phyloP scores from a whole-genome alignment of 139 green algal genomes.

The Zygnema cylindricum region DNA sequence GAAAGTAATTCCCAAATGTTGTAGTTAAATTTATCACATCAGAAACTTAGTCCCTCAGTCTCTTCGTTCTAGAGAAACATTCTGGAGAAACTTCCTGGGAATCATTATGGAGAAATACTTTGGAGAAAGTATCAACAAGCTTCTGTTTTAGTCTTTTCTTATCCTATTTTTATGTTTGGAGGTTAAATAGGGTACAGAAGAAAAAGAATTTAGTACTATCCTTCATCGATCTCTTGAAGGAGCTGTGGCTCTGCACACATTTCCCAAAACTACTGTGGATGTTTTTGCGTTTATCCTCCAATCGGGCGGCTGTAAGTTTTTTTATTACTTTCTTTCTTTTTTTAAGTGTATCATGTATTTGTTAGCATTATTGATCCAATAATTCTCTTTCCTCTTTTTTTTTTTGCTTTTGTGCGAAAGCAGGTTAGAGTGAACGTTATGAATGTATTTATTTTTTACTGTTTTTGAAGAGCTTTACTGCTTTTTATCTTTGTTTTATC shows the following conservation, averaged over 20 bases:
- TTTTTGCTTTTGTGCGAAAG: neutral
- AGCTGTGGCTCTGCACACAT: slow-evolving; percentile 68
- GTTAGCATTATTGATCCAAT: neutral
- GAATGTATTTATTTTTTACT: too few species aligned
- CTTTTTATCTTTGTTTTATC: too few species aligned
- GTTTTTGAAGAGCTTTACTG: too few species aligned
- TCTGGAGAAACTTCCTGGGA: neutral
- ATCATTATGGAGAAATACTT: neutral
- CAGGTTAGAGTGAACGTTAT: neutral
- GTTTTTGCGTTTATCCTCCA: slow-evolving; percentile 78
- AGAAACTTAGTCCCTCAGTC: neutral
- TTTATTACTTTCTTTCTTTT: slow-evolving; percentile 3
- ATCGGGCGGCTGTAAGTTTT: slow-evolving; percentile 64
- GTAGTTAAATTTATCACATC: too few species aligned
- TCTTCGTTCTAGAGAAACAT: neutral
- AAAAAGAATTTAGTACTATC: slow-evolving; percentile 58
- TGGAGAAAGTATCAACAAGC: neutral
- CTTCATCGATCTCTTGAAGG: slow-evolving; percentile 70
- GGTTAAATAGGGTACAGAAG: slow-evolving; percentile 57
- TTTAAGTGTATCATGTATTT: neutral
- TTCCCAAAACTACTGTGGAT: slow-evolving; percentile 78
- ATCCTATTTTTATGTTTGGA: neutral
- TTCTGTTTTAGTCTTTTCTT: neutral
- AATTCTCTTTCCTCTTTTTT: neutral
- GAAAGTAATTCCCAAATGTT: too few species aligned